Evolutionary conservation across 345 rosid genomes (phyloP).

Genomic region (Gossypium mustelinum): DNA sequence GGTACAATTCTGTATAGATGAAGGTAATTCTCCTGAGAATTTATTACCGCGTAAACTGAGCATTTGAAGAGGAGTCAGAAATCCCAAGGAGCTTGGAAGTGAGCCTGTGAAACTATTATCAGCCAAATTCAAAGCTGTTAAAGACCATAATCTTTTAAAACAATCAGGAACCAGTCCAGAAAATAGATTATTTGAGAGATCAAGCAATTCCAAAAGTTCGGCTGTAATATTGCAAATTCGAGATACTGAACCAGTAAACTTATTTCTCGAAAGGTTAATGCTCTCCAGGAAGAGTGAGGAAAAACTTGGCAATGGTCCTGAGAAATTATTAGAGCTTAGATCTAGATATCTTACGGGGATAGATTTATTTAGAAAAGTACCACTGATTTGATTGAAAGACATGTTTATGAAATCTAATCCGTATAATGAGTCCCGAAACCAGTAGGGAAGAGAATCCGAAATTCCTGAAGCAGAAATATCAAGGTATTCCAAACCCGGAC

Average conservation of each 20-base stretch:
- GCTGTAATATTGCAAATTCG: neutral
- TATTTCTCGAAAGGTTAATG: neutral
- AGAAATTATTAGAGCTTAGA: neutral
- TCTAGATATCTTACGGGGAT: neutral
- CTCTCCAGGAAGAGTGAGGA: neutral
- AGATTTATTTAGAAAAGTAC: neutral
- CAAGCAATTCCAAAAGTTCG: neutral
- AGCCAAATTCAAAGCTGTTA: neutral
- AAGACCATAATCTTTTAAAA: neutral
- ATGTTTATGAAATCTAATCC: neutral
- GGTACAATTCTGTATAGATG: neutral
- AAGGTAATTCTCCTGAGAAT: neutral
- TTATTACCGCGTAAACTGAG: neutral
- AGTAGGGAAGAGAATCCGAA: neutral
- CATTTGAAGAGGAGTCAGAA: neutral
- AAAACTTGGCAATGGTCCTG: neutral
- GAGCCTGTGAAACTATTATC: neutral
- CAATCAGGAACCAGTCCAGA: neutral
- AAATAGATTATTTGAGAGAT: neutral
- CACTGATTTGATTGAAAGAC: neutral
- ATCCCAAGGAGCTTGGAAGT: neutral
- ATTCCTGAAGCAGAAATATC: neutral
- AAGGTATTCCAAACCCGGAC: neutral
- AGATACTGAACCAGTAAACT: neutral
- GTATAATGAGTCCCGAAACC: neutral